Evolutionary conservation across 352 stramenopile species (phyloP).

Genomic region (Globisporangium nunn): DNA sequence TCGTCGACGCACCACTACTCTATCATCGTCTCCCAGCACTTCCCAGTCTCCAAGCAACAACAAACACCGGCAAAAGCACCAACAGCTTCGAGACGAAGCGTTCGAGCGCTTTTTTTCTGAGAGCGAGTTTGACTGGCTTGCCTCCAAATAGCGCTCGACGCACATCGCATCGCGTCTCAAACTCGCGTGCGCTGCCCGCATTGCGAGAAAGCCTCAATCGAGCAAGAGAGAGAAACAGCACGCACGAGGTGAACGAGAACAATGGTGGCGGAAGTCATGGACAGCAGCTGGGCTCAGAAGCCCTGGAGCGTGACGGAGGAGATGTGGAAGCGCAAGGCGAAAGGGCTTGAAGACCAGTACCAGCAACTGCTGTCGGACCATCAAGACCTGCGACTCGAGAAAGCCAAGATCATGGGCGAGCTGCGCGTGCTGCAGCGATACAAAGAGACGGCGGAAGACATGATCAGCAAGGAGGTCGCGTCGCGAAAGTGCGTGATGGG

Average conservation of each 20-base stretch:
- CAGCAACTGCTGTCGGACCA: conserved; percentile 57
- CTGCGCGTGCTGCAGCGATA: conserved; percentile 62
- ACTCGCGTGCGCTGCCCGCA: neutral
- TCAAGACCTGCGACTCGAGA: conserved; percentile 60
- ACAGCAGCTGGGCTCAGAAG: conserved; percentile 42
- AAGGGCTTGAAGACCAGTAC: conserved; percentile 63
- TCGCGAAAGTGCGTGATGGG: conserved; percentile 35
- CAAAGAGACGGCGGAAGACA: conserved; percentile 66
- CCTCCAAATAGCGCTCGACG: too few species aligned
- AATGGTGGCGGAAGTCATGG: conserved; percentile 37
- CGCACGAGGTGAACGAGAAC: neutral
- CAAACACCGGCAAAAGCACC: too few species aligned
- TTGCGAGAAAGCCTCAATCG: neutral
- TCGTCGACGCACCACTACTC: too few species aligned
- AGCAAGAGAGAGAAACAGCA: neutral
- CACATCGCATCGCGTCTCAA: too few species aligned
- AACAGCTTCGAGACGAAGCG: too few species aligned
- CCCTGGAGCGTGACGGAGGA: conserved; percentile 70
- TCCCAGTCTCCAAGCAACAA: too few species aligned
- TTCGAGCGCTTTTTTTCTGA: too few species aligned
- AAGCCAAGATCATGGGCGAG: conserved; percentile 60
- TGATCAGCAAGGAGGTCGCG: conserved; percentile 44
- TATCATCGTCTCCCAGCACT: too few species aligned
- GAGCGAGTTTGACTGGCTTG: too few species aligned
- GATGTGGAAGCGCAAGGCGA: conserved; percentile 72